Conservation (phyloP, 108 stramenopile species). For the Hondaea fermentalgiana region DNA sequence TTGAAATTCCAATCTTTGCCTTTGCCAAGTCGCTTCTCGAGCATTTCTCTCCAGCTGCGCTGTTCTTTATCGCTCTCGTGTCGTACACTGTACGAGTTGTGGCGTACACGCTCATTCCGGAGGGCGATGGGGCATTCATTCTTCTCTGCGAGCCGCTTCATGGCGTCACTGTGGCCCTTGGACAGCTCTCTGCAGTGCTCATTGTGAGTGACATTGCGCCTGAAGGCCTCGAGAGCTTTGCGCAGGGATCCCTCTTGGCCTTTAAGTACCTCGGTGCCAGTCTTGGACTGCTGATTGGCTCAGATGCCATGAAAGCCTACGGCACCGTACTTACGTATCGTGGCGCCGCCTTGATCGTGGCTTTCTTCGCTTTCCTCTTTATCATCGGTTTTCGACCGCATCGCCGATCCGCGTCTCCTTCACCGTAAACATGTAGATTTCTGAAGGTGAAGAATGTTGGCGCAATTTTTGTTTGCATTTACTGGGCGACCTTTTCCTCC, state of each 20-base stretch:
- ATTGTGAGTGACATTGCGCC: not conserved
- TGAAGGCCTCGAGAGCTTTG: not conserved
- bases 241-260: not conserved
- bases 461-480: too few relatives aligned
- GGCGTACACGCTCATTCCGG: not conserved
- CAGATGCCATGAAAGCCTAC: not conserved
- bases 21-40: not conserved
- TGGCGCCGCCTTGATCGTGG: not conserved
- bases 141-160: conserved; percentile 10
- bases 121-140: not conserved
- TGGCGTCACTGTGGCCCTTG: not conserved
- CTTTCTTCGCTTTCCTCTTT: too few relatives aligned
- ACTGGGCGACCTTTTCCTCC: too few relatives aligned
- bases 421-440: too few relatives aligned
- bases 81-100: not conserved
- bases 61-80: not conserved
- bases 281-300: not conserved
- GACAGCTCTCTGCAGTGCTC: not conserved
- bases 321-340: not conserved
- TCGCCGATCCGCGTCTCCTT: too few relatives aligned
- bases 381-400: too few relatives aligned
- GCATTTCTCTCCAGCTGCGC: not conserved
- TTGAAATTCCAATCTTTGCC: conserved; percentile 10
- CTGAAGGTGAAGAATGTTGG: too few relatives aligned
- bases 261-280: not conserved